phyloP scores from a whole-genome alignment of 2,329 filamentous ascomycete genomes.

The Alternaria tenuissima region DNA sequence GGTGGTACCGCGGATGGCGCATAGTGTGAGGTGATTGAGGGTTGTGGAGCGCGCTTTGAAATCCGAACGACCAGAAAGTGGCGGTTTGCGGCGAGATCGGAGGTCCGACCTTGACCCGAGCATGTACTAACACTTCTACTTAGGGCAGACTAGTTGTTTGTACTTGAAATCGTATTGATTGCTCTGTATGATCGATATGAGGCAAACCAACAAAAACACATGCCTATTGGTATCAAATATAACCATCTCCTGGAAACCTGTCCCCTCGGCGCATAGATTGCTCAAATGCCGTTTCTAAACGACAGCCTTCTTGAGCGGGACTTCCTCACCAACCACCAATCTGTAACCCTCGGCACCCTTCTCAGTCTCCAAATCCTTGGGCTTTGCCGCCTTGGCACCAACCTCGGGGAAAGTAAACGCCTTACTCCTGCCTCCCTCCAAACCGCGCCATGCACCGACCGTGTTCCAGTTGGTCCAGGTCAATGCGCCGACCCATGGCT shows the following conservation, averaged over 20 bases:
- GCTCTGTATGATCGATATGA: background rate
- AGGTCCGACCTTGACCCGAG: slow-evolving; percentile 22
- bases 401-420: slow-evolving; percentile 71
- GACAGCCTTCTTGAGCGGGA: slow-evolving; percentile 31
- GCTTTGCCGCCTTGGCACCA: slow-evolving; percentile 69
- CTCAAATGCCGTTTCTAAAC: background rate
- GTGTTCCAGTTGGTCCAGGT: slow-evolving; percentile 71
- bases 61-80: slow-evolving; percentile 36
- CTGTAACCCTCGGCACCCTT: slow-evolving; percentile 59
- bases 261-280: background rate
- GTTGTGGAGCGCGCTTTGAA: slow-evolving; percentile 43
- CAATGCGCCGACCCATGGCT: slow-evolving; percentile 92
- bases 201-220: background rate
- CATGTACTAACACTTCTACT: background rate
- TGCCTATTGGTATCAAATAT: background rate
- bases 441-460: slow-evolving; percentile 69
- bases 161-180: no score
- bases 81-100: slow-evolving; percentile 39
- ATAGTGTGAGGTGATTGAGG: slow-evolving; percentile 27
- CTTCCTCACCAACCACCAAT: slow-evolving; percentile 50
- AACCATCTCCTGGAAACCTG: background rate
- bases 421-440: slow-evolving; percentile 71
- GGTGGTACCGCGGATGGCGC: slow-evolving; percentile 17
- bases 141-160: background rate
- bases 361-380: slow-evolving; percentile 57